Evolutionary conservation across 306 rosid species (phyloP).

Genomic region (Quercus agrifolia): DNA sequence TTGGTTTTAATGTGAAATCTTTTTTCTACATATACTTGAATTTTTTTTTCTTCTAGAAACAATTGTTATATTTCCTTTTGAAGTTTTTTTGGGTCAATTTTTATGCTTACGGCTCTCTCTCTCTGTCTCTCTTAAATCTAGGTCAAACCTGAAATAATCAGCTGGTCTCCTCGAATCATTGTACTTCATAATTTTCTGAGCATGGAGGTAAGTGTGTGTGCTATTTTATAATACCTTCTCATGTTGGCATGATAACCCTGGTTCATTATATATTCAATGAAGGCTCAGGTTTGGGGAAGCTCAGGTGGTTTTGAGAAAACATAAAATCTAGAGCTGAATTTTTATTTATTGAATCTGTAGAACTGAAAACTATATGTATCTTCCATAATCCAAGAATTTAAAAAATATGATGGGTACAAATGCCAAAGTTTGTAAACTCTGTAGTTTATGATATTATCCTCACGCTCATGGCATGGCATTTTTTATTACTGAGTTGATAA

Average conservation of each 20-base stretch:
- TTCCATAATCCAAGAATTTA: not conserved
- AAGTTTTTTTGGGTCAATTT: not conserved
- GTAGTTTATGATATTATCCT: not conserved
- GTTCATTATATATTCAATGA: not conserved
- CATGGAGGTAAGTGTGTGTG: constrained; percentile 51
- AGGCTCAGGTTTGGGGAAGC: not conserved
- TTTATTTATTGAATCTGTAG: not conserved
- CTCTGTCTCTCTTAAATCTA: constrained; percentile 21
- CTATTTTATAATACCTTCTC: constrained; percentile 8
- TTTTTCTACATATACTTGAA: not conserved
- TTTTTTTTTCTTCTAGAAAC: not conserved
- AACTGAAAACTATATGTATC: not conserved
- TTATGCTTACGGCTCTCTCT: constrained; percentile 10
- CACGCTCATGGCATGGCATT: not conserved
- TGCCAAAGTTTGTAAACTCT: not conserved
- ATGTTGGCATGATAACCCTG: constrained; percentile 7
- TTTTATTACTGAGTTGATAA: not conserved
- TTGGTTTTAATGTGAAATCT: not conserved
- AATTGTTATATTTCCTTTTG: not conserved
- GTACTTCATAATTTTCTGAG: constrained; percentile 86
- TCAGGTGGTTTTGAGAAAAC: not conserved
- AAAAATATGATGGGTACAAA: not conserved
- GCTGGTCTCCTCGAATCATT: constrained; percentile 94
- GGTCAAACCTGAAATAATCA: constrained; percentile 90
- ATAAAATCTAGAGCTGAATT: not conserved